A percentile compares a stretch with the other conserved stretches of the same genome.
These are phyloP conservation scores for Naganishia vishniacii DNA, from an alignment of 768 basidiomycete genomes.

Conservation along the genomic window DNA sequence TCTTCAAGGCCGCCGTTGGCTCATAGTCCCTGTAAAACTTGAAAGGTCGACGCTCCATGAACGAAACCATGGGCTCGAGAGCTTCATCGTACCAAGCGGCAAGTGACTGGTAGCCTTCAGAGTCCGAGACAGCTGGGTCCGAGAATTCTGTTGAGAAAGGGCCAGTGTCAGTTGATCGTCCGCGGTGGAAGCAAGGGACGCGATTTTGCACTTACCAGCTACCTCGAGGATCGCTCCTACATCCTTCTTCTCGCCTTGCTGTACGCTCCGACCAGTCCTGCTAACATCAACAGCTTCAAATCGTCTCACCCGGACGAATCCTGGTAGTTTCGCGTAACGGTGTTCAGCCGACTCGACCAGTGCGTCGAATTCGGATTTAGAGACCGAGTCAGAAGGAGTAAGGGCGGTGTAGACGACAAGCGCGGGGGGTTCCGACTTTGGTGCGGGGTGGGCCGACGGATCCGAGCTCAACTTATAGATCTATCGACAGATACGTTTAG, in stretches of 20 bases:
- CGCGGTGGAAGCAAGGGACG: no score
- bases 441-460: constrained; percentile 15
- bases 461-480: constrained; percentile 27
- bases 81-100: constrained; percentile 19
- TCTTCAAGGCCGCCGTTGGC: constrained; percentile 26
- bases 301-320: constrained; percentile 23
- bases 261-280: constrained; percentile 12
- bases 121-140: not conserved
- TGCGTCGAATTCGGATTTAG: constrained; percentile 12
- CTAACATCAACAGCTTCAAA: constrained; percentile 19
- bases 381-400: constrained; percentile 16
- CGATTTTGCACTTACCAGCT: constrained; percentile 4
- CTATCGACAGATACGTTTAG: not conserved
- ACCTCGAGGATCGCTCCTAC: constrained; percentile 18
- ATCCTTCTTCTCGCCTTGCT: constrained; percentile 18
- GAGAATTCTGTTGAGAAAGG: constrained; percentile 23
- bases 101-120: constrained; percentile 12
- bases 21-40: constrained; percentile 26
- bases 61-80: constrained; percentile 20
- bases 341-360: constrained; percentile 18
- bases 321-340: constrained; percentile 19
- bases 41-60: constrained; percentile 18
- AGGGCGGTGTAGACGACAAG: constrained; percentile 24
- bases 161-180: not conserved
- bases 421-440: constrained; percentile 9